Evolutionary conservation across 2,329 filamentous ascomycete genomes (phyloP).

Genomic region (Diaporthe amygdali): DNA sequence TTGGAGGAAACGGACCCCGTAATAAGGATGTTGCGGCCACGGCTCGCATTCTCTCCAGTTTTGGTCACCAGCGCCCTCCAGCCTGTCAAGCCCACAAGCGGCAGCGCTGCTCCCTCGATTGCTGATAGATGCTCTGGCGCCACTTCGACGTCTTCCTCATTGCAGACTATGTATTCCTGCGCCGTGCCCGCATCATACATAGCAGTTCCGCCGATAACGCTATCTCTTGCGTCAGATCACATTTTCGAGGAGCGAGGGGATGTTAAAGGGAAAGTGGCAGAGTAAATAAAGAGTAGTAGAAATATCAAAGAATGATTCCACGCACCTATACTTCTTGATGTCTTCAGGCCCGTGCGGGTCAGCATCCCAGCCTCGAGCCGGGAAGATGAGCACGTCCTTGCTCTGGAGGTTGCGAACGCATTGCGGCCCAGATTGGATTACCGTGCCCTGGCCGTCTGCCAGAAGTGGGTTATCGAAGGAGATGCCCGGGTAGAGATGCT

Average conservation of each 20-base stretch:
- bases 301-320: not conserved
- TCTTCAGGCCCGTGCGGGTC: constrained; percentile 77
- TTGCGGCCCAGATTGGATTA: constrained; percentile 65
- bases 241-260: not conserved
- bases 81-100: constrained; percentile 83
- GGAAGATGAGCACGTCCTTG: constrained; percentile 75
- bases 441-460: constrained; percentile 80
- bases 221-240: constrained; percentile 24
- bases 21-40: constrained; percentile 77
- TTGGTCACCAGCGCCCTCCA: constrained; percentile 89
- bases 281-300: not conserved
- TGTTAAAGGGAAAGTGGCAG: not conserved
- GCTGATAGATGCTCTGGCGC: constrained; percentile 75
- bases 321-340: constrained; percentile 48
- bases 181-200: constrained; percentile 71
- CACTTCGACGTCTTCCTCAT: constrained; percentile 75
- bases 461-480: constrained; percentile 80
- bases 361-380: constrained; percentile 77
- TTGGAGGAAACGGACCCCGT: constrained; percentile 61
- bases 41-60: constrained; percentile 60
- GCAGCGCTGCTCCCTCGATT: constrained; percentile 81
- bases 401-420: constrained; percentile 28
- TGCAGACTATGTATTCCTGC: constrained; percentile 74
- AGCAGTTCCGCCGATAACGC: constrained; percentile 73
- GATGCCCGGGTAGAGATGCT: constrained; percentile 87